Base-by-base conservation (phyloP, 2,329 filamentous ascomycete species). In the Clarireedia sp. region DNA sequence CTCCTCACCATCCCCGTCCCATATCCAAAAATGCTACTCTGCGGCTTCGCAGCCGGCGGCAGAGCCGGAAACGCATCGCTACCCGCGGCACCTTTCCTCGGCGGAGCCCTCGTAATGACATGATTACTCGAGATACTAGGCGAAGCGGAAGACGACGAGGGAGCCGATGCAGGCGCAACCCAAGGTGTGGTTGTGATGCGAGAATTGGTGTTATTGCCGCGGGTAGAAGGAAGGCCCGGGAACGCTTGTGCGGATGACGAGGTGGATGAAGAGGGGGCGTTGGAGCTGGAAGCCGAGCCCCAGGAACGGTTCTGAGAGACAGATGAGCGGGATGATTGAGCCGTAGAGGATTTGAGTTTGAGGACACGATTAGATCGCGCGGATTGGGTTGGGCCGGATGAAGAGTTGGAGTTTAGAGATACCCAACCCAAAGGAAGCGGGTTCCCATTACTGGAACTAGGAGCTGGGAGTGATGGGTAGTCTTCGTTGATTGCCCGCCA, bases 401-500 rank as follows among this genome's bases (percentile, higher is more conserved):
- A 58, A 17, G 59, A 44, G 9, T 49, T 52, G 3, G 60, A 55
- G 17, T 60, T 36, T 10, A 57, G 57, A 14, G 61, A 51, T 67
- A 65, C 66, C 66, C 66, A 70, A 36, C 66, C 65, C 2, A 66
- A 51, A 17, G 61, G 64, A 41, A 66, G 59, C 2, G 60, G 60
- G 33, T 51, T 61, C 9, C 73, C 74, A 38, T 50, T 58, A 24
- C 85, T 83, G 38, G 84, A 78, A 54, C 81, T 80, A 0, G 89
- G 79, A 0, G 87, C 86, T 1, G 92, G 91, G 0, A 97, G 75
- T 1, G 88, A 89, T 0, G 92, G 92, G 63, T 96, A 97, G 69
- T 96, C 91, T 71, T 96, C 91, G 62, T 95, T 95, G 72, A 95
- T 94, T 38, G 90, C 90, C 47, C 89, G 89, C 89, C 92, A 96